Percentiles rank a stretch among this genome's conserved stretches.
These are phyloP conservation scores for Lotus japonicus DNA, from an alignment of 306 rosid genomes.

Conservation along the genomic window DNA sequence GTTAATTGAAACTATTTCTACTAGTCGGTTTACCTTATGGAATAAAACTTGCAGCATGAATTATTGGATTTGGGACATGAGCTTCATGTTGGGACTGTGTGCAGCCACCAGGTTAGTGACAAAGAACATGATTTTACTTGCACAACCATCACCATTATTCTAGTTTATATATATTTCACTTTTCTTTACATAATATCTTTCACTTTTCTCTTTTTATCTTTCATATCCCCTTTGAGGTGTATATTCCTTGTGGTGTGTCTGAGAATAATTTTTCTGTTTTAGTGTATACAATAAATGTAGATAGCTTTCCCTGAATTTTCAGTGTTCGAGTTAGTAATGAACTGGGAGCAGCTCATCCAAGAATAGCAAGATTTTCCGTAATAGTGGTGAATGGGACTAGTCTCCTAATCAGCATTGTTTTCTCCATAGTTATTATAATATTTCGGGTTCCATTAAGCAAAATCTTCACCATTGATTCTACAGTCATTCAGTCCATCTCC, in stretches of 20 bases:
- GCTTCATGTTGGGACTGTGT: constrained; percentile 13
- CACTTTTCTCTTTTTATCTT: no score
- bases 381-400: constrained; percentile 30
- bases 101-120: background rate
- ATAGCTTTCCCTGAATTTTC: background rate
- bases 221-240: no score
- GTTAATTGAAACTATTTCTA: background rate
- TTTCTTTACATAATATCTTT: no score
- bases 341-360: constrained; percentile 56
- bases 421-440: background rate
- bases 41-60: background rate
- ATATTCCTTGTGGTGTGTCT: no score
- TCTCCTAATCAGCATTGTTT: background rate
- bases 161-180: no score
- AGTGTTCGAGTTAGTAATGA: constrained; percentile 59
- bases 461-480: background rate
- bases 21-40: background rate
- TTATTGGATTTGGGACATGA: constrained; percentile 2
- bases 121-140: background rate
- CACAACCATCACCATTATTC: no score
- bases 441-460: background rate
- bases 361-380: constrained; percentile 48
- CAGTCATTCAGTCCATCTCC: background rate
- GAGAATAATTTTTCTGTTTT: no score
- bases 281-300: background rate